Percentiles rank a stretch among this genome's conserved stretches.
Conservation (phyloP, 768 basidiomycete genomes). For the Calvatia gigantea region DNA sequence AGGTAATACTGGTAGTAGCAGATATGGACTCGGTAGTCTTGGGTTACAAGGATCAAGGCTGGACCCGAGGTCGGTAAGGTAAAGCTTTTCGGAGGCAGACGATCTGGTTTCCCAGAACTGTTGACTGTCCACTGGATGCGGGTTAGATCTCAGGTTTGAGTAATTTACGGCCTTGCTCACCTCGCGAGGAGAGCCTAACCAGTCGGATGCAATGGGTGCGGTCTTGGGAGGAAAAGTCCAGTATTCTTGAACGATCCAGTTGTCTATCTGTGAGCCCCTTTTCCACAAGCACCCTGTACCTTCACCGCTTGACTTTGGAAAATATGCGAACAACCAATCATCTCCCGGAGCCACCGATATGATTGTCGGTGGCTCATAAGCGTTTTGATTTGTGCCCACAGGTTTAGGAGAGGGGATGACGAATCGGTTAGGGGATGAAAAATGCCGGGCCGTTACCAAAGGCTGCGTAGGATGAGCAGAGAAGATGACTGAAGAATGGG, state of each 20-base stretch:
- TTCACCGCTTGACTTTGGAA: slow-evolving; percentile 53
- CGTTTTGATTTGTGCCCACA: slow-evolving; percentile 39
- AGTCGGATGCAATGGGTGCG: slow-evolving; percentile 59
- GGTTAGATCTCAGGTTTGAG: slow-evolving; percentile 8
- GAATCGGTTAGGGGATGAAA: slow-evolving; percentile 69
- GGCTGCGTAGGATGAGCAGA: slow-evolving; percentile 64
- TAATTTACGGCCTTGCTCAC: slow-evolving; percentile 31
- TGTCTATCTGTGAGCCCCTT: slow-evolving; percentile 54
- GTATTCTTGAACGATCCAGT: slow-evolving; percentile 55
- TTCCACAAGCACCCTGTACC: slow-evolving; percentile 68
- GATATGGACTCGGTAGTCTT: slow-evolving; percentile 53
- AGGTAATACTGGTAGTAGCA: slow-evolving; percentile 49
- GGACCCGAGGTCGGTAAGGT: slow-evolving; percentile 46
- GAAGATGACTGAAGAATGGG: slow-evolving; percentile 64
- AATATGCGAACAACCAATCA: slow-evolving; percentile 72
- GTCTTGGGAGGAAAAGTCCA: slow-evolving; percentile 50
- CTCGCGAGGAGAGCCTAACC: slow-evolving; percentile 60
- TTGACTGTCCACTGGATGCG: slow-evolving; percentile 49
- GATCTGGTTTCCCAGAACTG: slow-evolving; percentile 39
- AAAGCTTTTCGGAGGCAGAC: slow-evolving; percentile 61
- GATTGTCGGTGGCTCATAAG: slow-evolving; percentile 59
- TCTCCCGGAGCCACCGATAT: slow-evolving; percentile 59
- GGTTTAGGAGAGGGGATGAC: slow-evolving; percentile 49
- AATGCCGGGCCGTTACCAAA: slow-evolving; percentile 56
- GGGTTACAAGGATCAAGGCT: slow-evolving; percentile 62